Evolutionary conservation across 768 basidiomycete genomes (phyloP), one percentile per base, ranked within the genome.

Genomic region (Leccinum incarnatum): DNA sequence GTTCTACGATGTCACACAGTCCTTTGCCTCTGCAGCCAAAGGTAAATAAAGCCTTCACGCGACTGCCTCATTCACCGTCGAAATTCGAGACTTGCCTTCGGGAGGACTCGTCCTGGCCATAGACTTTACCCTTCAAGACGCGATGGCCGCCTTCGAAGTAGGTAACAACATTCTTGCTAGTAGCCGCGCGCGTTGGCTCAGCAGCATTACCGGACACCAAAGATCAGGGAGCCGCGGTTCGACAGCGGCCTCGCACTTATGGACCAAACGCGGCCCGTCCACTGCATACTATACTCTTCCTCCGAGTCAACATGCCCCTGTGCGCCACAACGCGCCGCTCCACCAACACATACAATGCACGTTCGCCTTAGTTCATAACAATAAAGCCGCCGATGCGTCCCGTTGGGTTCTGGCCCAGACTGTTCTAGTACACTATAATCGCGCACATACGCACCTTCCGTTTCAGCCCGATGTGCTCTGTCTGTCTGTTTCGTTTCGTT

Each of bases 121-220:
- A 1, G 83, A 81, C 30, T 88, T 93, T 64, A 82, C 84, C 17
- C 77, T 96, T 50, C 82, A 87, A 60, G 95, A 98, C 60, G 87
- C 93, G n/a, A 96, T 98, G 94, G 90, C 89, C 65, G 91, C 93
- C 14, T 85, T 97, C 55, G 90, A 95, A 83, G 92, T 90, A 69
- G 58, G 78, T 65, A 29, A 51, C 15, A 23, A 50, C 53, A 53
- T 30, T n/a, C 32, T 34, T 52, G 29, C 57, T 54, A 12, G 46
- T 23, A 2, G 23, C 51, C 55, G 40, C 62, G 51, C 54, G 1
- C 45, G 55, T 60, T 64, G 53, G 62, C 61, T 61, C 62, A 59
- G 48, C 37, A 37, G 37, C 54, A 32, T 15, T n/a, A 42, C 47
- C 10, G 47, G 25, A 48, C 23, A 14, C 14, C 93, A 30, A 72